phyloP scores from a whole-genome alignment of 768 basidiomycete species.

The Lentinula edodes region DNA sequence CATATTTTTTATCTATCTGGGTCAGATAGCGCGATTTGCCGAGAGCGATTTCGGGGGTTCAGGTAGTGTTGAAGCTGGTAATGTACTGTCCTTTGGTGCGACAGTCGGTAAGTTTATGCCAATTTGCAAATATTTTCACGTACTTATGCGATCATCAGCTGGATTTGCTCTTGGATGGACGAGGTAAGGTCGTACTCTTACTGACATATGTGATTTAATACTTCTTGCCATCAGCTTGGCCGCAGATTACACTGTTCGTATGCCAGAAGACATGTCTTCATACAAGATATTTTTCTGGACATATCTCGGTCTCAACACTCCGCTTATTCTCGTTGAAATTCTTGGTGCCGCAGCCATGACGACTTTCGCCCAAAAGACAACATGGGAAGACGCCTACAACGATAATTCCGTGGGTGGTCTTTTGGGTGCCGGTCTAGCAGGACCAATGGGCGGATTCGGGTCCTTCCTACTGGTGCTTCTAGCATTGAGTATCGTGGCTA shows the following conservation, averaged over 20 bases:
- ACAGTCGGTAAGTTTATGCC: conserved; percentile 52
- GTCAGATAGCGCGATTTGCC: background rate
- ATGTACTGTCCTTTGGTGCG: conserved; percentile 42
- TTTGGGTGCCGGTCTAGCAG: conserved; percentile 40
- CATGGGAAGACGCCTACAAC: conserved; percentile 39
- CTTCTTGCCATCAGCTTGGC: conserved; percentile 28
- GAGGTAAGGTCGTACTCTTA: background rate
- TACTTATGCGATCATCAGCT: background rate
- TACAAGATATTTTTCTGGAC: conserved; percentile 43
- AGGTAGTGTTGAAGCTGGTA: conserved; percentile 16
- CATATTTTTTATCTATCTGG: conserved; percentile 4
- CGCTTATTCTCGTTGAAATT: conserved; percentile 20
- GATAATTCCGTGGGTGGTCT: conserved; percentile 43
- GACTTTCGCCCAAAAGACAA: conserved; percentile 35
- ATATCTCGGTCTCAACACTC: conserved; percentile 45
- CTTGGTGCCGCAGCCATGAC: conserved; percentile 45
- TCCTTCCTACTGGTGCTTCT: conserved; percentile 56
- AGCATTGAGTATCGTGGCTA: conserved; percentile 55
- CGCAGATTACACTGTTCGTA: conserved; percentile 55
- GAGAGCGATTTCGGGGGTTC: conserved; percentile 2
- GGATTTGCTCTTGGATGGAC: conserved; percentile 6
- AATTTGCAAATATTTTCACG: conserved; percentile 18
- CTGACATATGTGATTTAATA: background rate
- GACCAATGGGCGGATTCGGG: conserved; percentile 45
- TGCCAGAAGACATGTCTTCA: conserved; percentile 17